Percentiles rank a stretch among this genome's conserved stretches.
Evolutionary conservation across 768 basidiomycete species (phyloP).

Genomic region (Pisolithus orientalis): DNA sequence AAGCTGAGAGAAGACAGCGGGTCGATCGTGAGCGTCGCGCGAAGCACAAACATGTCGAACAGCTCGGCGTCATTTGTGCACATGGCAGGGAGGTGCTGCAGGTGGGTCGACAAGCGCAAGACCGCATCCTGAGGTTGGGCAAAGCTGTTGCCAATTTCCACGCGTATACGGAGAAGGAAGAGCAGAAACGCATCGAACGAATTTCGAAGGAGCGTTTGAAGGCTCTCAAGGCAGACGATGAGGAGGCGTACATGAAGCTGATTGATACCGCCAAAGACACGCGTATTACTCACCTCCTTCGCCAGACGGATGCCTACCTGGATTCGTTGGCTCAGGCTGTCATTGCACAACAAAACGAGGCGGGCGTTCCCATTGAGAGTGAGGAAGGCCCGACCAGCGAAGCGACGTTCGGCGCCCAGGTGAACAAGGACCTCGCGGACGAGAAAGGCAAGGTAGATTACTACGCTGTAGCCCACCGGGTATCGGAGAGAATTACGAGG

Average conservation of each 20-base stretch:
- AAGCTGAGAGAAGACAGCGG: constrained; percentile 86
- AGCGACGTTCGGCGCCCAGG: constrained; percentile 84
- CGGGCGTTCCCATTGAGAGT: constrained; percentile 46
- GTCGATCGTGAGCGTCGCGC: constrained; percentile 88
- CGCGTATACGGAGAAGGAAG: constrained; percentile 89
- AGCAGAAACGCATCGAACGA: constrained; percentile 93
- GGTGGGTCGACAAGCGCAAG: constrained; percentile 61
- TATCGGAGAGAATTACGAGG: constrained; percentile 75
- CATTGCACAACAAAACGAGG: constrained; percentile 82
- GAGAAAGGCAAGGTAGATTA: constrained; percentile 84
- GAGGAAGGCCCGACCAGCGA: constrained; percentile 79
- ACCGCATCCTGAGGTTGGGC: constrained; percentile 57
- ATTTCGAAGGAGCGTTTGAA: constrained; percentile 97
- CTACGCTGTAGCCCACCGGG: constrained; percentile 90
- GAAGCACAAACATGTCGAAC: constrained; percentile 94
- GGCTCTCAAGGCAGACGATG: constrained; percentile 95
- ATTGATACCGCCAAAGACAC: constrained; percentile 99
- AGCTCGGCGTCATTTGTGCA: constrained; percentile 76
- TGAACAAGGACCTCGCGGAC: constrained; percentile 51
- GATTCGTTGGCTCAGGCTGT: constrained; percentile 95
- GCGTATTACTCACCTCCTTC: constrained; percentile 91
- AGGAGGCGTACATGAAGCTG: constrained; percentile 99
- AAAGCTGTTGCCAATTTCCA: constrained; percentile 82
- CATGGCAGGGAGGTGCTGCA: constrained; percentile 75
- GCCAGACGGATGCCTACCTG: constrained; percentile 92